Conservation (phyloP, 2,329 filamentous ascomycete species). For the Trichothecium roseum region DNA sequence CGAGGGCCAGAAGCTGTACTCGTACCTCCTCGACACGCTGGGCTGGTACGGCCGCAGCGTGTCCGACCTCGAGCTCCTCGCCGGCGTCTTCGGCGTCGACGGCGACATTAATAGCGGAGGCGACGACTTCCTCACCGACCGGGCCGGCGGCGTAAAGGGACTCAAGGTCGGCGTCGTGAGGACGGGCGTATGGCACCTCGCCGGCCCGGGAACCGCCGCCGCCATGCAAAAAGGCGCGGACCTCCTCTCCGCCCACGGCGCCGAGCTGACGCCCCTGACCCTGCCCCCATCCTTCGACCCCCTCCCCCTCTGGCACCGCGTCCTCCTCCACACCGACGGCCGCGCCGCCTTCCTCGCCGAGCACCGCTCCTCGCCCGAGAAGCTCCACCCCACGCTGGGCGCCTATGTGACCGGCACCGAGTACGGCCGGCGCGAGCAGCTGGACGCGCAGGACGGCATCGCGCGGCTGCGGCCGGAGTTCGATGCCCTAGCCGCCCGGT, state of each 20-base stretch:
- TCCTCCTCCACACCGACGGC: constrained; percentile 41
- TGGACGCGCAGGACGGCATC: constrained; percentile 43
- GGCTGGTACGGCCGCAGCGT: constrained; percentile 49
- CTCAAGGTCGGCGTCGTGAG: constrained; percentile 44
- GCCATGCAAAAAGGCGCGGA: constrained; percentile 29
- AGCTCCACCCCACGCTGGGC: constrained; percentile 32
- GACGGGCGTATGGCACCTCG: constrained; percentile 40
- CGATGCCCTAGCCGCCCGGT: constrained; percentile 39
- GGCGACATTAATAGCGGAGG: constrained; percentile 30
- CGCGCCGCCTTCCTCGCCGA: constrained; percentile 42
- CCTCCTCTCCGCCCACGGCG: constrained; percentile 35
- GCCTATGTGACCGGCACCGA: constrained; percentile 34
- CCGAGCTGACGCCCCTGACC: constrained; percentile 43
- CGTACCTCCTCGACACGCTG: constrained; percentile 49
- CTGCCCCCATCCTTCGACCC: constrained; percentile 37
- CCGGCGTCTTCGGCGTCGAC: constrained; percentile 39
- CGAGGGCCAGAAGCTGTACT: constrained; percentile 51
- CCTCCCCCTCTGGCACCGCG: constrained; percentile 40
- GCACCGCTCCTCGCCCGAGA: constrained; percentile 31
- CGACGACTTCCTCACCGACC: constrained; percentile 21
- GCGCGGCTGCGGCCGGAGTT: constrained; percentile 42
- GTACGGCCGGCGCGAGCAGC: constrained; percentile 33
- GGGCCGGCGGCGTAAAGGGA: constrained; percentile 26
- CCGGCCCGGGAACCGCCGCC: constrained; percentile 28
- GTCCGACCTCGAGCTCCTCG: constrained; percentile 46